Evolutionary conservation across 768 basidiomycete genomes (phyloP), one percentile per base, ranked within the genome.

Genomic region (Lentinus tigrinus): DNA sequence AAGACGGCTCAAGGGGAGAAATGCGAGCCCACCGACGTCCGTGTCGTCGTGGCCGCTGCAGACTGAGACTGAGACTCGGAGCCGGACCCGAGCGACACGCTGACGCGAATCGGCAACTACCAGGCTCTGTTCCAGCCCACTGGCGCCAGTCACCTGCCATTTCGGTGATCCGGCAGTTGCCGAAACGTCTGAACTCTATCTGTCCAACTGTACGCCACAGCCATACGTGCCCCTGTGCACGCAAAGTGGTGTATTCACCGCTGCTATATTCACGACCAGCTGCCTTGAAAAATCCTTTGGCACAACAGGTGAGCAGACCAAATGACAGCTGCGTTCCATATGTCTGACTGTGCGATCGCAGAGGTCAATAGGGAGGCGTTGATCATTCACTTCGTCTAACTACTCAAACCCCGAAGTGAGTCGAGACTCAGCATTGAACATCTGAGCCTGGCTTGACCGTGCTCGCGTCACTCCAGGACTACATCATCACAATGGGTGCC

Each of bases 221-320:
- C 21, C 13, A 16, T 51, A 50, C 38, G 17, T 21, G 24, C 37
- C 39, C 14, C 42, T 23, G 57, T 28, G 40, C 36, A 40, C 43
- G 53, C 55, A 26, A 21, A 31, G 14, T 27, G 21, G 40, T 14
- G 34, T 38, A 31, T 43, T 51, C 54, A 60, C 40, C 48, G 49
- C 51, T 38, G 51, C 49, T 28, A 53, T 56, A 58, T 46, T 44
- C 52, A 34, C 63, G 65, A 70, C 68, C 73, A 72, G 74, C 72
- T 78, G 89, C 90, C 91, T 93, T 93, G 86, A 93, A 93, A 93
- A 81, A 93, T 92, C 91, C 91, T 78, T 92, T 93, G 91, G 79
- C 89, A 91, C 90, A 70, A 75, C 75, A 79, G 88, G 89, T 88
- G 71, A 40, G 79, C 75, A 9, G n/a, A 13, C n/a, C n/a, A 24